Evolutionary conservation across 2,329 filamentous ascomycete species (phyloP), one percentile per base, ranked within the genome.

Genomic region (Celoporthe dispersa): DNA sequence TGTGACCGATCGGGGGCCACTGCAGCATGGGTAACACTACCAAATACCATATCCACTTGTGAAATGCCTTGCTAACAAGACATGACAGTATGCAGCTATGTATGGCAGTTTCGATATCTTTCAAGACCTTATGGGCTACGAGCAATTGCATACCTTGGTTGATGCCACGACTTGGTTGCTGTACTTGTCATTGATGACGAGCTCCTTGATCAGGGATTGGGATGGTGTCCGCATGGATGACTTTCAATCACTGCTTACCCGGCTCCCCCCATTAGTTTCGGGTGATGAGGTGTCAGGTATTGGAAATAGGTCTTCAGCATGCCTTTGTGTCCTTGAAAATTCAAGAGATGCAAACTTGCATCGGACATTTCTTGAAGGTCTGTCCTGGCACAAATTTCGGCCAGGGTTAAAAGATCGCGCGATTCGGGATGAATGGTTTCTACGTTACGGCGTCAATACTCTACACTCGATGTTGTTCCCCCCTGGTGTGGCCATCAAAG

Each of bases 1-100:
- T 64, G 66, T 11, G 2, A n/a, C 6, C 1, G 3, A n/a, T 0
- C 1, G 1, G 66, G 66, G 14, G 0, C 0, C 0, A 55, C 41
- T 37, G 4, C 37, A 6, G 14, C 63, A 22, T 1, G 2, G 35
- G 66, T 44, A 57, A 12, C 19, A 25, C 19, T 19, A 41, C 51
- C 31, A n/a, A n/a, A n/a, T n/a, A 4, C 11, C 35, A 9, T 9
- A 1, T 41, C 33, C 3, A 44, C 25, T 3, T 4, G 22, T n/a
- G 2, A 25, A n/a, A 11, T 2, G 3, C 19, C 19, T 60, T 35
- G 8, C 22, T 16, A 11, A 44, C 22, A 19, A 2, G 14, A 12
- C 3, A 5, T 44, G 1, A 5, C n/a, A 68, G 66, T 0, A 8
- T 19, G 60, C 66, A n/a, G 12, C 16, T 44, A 0, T 0, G 1